Conservation (phyloP, 2,329 filamentous ascomycete genomes). For the Claviceps arundinis region DNA sequence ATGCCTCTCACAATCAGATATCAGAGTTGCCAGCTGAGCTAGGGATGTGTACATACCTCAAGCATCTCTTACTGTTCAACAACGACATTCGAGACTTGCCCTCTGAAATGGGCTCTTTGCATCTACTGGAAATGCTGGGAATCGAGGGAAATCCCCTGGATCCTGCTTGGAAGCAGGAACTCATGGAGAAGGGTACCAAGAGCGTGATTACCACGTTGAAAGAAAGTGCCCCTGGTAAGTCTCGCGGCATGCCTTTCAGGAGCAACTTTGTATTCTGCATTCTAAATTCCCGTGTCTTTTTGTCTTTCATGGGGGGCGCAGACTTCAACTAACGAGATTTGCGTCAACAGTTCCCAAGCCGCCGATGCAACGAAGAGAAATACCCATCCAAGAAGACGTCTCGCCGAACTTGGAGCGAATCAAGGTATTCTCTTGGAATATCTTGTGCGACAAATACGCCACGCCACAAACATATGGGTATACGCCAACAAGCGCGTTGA, state of each 20-base stretch:
- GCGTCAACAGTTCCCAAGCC: conserved; percentile 53
- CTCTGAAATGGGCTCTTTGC: conserved; percentile 76
- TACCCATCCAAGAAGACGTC: conserved; percentile 61
- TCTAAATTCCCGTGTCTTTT: no score
- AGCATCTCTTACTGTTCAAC: conserved; percentile 76
- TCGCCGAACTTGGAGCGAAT: conserved; percentile 52
- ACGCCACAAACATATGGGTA: conserved; percentile 81
- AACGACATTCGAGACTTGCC: conserved; percentile 77
- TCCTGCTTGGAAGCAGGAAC: conserved; percentile 60
- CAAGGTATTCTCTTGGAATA: conserved; percentile 87
- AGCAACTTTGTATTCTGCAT: not conserved
- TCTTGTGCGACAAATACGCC: conserved; percentile 85
- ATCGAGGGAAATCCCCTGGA: conserved; percentile 85
- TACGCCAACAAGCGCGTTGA: conserved; percentile 65
- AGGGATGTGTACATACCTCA: conserved; percentile 91
- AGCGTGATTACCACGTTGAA: conserved; percentile 71
- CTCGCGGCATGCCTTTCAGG: not conserved
- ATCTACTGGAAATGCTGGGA: conserved; percentile 76
- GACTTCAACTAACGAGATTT: conserved; percentile 10
- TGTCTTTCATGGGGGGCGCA: no score
- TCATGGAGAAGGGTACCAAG: conserved; percentile 79
- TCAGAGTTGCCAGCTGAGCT: conserved; percentile 74
- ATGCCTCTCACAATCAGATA: conserved; percentile 81
- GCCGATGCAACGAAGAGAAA: conserved; percentile 61
- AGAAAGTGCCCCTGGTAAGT: conserved; percentile 71